Evolutionary conservation across 768 basidiomycete genomes (phyloP).

Genomic region (Leccinum boreale): DNA sequence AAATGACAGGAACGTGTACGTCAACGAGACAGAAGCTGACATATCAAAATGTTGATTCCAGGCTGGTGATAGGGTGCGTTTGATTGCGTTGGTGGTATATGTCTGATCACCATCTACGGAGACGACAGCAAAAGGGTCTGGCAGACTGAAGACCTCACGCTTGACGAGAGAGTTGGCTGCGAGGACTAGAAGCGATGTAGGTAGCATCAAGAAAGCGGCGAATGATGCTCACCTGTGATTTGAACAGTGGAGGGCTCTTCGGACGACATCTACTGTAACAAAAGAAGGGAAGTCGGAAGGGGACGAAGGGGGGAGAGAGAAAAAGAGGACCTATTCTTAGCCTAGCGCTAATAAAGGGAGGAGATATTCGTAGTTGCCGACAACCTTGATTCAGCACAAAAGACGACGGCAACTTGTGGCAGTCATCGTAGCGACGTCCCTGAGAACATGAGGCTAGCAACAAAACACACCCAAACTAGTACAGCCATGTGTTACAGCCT

Average conservation of each 20-base stretch:
- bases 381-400: background rate
- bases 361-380: background rate
- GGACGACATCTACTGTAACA: constrained; percentile 19
- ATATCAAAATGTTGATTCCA: constrained; percentile 88
- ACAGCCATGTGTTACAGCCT: background rate
- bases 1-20: background rate
- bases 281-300: background rate
- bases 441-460: background rate
- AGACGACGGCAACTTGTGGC: background rate
- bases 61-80: constrained; percentile 63
- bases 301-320: background rate
- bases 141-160: constrained; percentile 74
- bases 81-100: constrained; percentile 70
- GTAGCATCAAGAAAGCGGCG: background rate
- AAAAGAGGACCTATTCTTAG: background rate
- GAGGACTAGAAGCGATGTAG: constrained; percentile 52
- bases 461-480: background rate
- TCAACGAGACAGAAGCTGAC: constrained; percentile 42
- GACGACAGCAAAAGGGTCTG: constrained; percentile 86
- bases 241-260: constrained; percentile 15
- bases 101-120: constrained; percentile 85
- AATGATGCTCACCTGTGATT: constrained; percentile 21
- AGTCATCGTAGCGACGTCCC: constrained; percentile 4
- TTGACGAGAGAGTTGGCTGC: constrained; percentile 74
- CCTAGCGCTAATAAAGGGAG: background rate